Conservation (phyloP, 2,329 filamentous ascomycete species). For the Kalaharituber pfeilii region DNA sequence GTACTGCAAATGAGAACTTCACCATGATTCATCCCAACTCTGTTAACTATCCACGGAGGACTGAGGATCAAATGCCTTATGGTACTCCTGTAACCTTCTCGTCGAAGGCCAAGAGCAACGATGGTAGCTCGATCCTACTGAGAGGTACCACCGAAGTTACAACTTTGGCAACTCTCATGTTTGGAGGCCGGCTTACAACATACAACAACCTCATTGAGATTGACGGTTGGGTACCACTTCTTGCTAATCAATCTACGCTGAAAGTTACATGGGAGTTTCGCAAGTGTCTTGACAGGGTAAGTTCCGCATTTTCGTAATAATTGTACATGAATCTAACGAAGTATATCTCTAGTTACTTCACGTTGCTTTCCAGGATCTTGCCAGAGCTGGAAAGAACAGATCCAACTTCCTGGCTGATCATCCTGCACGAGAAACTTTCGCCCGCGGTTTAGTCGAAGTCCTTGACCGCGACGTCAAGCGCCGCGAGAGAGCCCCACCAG, state of each 20-base stretch:
- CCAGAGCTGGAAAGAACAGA: not conserved
- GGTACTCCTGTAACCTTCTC: constrained; percentile 20
- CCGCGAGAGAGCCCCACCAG: not conserved
- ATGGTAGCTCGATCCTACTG: constrained; percentile 20
- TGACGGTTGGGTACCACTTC: constrained; percentile 21
- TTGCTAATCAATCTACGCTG: constrained; percentile 2
- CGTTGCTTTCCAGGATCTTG: constrained; percentile 15
- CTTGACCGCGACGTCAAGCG: constrained; percentile 2
- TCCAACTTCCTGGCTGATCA: constrained; percentile 10
- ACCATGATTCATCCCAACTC: constrained; percentile 23
- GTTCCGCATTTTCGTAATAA: not conserved
- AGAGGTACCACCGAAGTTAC: constrained; percentile 21
- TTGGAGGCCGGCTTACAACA: constrained; percentile 18
- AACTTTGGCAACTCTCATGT: constrained; percentile 18
- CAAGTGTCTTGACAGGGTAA: constrained; percentile 16
- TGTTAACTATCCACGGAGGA: constrained; percentile 17
- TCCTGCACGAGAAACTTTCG: constrained; percentile 17
- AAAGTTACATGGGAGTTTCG: constrained; percentile 15
- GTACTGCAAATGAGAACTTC: constrained; percentile 22
- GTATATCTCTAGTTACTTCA: constrained; percentile 10
- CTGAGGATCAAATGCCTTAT: constrained; percentile 6
- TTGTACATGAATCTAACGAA: constrained; percentile 2
- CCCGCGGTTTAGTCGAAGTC: constrained; percentile 16
- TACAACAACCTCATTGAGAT: constrained; percentile 16
- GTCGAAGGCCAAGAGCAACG: constrained; percentile 20